Evolutionary conservation across 352 stramenopile species (phyloP), one percentile per base, ranked within the genome.

Genomic region (Globisporangium cederbergense): DNA sequence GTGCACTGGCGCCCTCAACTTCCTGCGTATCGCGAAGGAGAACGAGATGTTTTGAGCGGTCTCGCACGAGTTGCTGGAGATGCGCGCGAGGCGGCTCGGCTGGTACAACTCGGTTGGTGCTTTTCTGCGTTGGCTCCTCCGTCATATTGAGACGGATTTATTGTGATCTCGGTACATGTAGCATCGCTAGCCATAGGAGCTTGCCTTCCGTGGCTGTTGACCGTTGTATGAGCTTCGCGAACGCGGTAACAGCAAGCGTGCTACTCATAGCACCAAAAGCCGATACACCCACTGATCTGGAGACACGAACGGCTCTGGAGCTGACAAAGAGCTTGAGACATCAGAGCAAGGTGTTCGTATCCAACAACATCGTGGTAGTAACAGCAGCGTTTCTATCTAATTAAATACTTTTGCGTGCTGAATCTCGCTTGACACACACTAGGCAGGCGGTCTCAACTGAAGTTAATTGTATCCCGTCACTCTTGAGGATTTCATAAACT

Each of bases 21-120:
- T 89, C 32, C 73, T 93, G 34, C 79, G 79, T 18, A 66, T 77
- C 50, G 82, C 83, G 7, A 93, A 93, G 64, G 83, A 90, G 53
- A 88, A 89, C 46, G 81, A 91, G 76, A 70, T 83, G 56, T 89
- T 90, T 73, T 89, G 70, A 87, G 46, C 22, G 11, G 22, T 25
- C 22, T 25, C 32, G 18, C 22, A 57, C 47, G 18, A 51, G 25
- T 6, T 9, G 13, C 13, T 55, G 50, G 22, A 8, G 14, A n/a
- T 8, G 42, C 16, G 42, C 14, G 13, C 42, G 13, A 46, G 42
- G 42, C 4, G 42, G 13, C 42, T 46, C 42, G 38, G 13, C 38
- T 43, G 9, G 42, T 46, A 46, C 16, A 16, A 40, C 5, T 7
- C 34, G 34, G 34, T 40, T 40, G 34, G 34, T 40, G 34, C 34